Percentiles rank a stretch among this genome's conserved stretches.
These are phyloP conservation scores for Ophiobolus disseminans DNA, from an alignment of 2,329 filamentous ascomycete genomes.

Conservation along the genomic window DNA sequence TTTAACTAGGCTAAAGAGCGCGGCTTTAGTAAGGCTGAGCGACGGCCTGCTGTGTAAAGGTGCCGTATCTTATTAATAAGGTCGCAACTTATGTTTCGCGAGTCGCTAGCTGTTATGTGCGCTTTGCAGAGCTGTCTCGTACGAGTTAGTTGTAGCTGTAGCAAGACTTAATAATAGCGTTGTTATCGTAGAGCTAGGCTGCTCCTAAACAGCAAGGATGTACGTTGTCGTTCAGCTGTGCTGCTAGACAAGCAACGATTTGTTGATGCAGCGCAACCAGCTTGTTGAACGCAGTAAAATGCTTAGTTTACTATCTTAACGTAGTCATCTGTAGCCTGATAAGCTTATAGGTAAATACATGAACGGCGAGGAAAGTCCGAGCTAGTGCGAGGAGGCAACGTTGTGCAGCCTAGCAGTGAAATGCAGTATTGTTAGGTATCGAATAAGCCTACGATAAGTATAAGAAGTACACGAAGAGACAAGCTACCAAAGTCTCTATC, in stretches of 20 bases:
- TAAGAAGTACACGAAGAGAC: not conserved
- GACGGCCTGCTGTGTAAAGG: no score
- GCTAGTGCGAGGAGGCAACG: not conserved
- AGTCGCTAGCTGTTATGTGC: not conserved
- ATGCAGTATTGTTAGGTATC: no score
- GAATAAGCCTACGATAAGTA: not conserved
- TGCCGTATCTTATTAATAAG: not conserved
- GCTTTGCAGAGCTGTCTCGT: not conserved
- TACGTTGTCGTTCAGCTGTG: not conserved
- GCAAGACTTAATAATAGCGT: not conserved
- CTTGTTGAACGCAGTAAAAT: not conserved
- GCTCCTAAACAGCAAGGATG: not conserved
- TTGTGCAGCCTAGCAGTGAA: no score
- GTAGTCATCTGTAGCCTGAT: not conserved
- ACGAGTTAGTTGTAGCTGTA: not conserved
- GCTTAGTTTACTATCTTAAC: not conserved
- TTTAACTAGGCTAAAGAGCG: not conserved
- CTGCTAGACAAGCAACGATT: not conserved
- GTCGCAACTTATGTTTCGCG: not conserved
- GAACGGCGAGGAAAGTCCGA: not conserved
- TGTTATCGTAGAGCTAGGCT: not conserved
- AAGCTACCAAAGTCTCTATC: not conserved
- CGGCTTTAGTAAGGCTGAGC: not conserved
- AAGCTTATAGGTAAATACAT: slow-evolving; percentile 1
- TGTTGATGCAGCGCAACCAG: slow-evolving; percentile 1